Percentiles rank a stretch among this genome's conserved stretches.
These are phyloP conservation scores for Botrytis aclada DNA, from an alignment of 2,329 filamentous ascomycete species.

Conservation along the genomic window DNA sequence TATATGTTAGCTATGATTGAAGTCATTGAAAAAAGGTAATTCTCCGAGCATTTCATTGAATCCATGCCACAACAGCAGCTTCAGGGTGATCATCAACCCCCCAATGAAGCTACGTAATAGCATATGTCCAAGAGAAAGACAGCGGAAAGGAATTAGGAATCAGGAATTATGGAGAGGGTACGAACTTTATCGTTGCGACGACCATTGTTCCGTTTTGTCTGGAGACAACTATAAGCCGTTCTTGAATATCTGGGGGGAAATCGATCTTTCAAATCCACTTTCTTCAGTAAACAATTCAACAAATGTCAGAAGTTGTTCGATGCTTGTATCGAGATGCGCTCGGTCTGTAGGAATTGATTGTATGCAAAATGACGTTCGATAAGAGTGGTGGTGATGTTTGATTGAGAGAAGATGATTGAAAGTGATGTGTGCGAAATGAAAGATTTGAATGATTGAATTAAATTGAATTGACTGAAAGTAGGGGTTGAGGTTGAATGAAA, in stretches of 20 bases:
- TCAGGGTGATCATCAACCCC: background rate
- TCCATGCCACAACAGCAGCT: background rate
- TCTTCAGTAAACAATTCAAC: background rate
- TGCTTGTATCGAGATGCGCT: background rate
- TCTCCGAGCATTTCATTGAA: background rate
- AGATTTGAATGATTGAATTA: conserved; percentile 4
- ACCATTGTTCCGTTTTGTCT: conserved; percentile 40
- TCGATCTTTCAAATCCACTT: background rate
- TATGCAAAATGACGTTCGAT: conserved; percentile 15
- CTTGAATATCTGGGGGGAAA: background rate
- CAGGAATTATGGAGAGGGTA: conserved; percentile 25
- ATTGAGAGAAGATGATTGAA: background rate
- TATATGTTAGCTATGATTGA: conserved; percentile 14
- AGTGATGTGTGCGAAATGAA: background rate
- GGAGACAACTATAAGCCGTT: background rate
- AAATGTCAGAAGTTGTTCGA: background rate
- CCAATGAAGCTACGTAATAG: background rate
- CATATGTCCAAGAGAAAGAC: background rate
- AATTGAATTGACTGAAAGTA: background rate
- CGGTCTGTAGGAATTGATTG: background rate
- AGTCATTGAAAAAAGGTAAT: background rate
- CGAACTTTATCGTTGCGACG: conserved; percentile 63
- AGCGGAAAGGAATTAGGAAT: conserved; percentile 2
- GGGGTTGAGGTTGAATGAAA: background rate
- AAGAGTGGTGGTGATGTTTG: background rate